phyloP scores from a whole-genome alignment of 2,329 filamentous ascomycete species.

The Fusarium subtropicale region DNA sequence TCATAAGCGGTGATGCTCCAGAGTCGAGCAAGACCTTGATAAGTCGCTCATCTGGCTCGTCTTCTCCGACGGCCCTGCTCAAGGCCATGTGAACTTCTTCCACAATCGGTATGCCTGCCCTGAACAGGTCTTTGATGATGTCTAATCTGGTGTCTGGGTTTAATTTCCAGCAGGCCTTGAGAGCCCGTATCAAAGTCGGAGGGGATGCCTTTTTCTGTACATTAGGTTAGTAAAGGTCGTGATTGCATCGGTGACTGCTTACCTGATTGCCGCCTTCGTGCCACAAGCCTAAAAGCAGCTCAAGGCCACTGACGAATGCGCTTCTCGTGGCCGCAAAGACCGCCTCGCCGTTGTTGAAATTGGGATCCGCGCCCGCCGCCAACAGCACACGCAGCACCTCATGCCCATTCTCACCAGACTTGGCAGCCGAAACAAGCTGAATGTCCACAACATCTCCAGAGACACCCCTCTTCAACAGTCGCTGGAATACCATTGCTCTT shows the following conservation, averaged over 20 bases:
- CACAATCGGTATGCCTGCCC: constrained; percentile 60
- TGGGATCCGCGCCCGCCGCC: constrained; percentile 64
- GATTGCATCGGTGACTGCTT: constrained; percentile 32
- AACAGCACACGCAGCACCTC: constrained; percentile 64
- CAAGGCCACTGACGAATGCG: constrained; percentile 62
- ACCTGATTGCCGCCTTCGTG: constrained; percentile 57
- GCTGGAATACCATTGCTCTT: constrained; percentile 62
- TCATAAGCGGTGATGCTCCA: constrained; percentile 64
- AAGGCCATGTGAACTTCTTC: constrained; percentile 65
- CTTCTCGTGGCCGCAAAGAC: constrained; percentile 66
- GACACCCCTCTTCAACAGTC: constrained; percentile 63
- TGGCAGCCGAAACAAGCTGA: constrained; percentile 64
- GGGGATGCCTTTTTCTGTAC: constrained; percentile 59
- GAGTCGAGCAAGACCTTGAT: constrained; percentile 62
- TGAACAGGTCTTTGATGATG: constrained; percentile 63
- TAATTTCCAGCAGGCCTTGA: constrained; percentile 67
- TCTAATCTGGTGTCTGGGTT: constrained; percentile 60
- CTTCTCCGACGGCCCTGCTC: constrained; percentile 64
- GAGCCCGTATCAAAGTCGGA: constrained; percentile 60
- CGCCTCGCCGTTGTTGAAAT: constrained; percentile 66
- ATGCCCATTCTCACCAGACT: constrained; percentile 62
- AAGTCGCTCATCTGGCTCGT: constrained; percentile 60
- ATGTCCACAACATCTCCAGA: constrained; percentile 63
- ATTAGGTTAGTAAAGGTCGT: constrained; percentile 22
- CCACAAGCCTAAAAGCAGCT: constrained; percentile 63